A percentile compares a stretch with the other conserved stretches of the same genome.
These are phyloP conservation scores for Candida fluviatilis DNA, from an alignment of 805 yeast species.

Conservation along the genomic window DNA sequence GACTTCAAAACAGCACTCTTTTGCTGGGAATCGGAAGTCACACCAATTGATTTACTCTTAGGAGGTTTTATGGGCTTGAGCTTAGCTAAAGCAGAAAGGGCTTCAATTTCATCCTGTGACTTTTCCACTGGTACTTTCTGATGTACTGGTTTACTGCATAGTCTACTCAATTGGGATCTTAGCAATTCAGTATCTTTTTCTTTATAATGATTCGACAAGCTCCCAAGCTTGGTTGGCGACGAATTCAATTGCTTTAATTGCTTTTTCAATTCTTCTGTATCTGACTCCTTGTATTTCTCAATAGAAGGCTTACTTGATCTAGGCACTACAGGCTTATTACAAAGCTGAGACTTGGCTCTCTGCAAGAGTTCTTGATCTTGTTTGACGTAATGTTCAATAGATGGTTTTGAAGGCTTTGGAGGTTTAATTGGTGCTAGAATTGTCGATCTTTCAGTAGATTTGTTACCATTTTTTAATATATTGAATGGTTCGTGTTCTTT, in stretches of 20 bases:
- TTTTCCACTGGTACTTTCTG: constrained; percentile 2
- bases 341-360: constrained; percentile 12
- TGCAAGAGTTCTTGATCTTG: constrained; percentile 15
- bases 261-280: constrained; percentile 12
- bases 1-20: constrained; percentile 2
- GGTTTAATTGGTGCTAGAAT: constrained; percentile 7
- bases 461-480: neutral
- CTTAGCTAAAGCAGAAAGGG: constrained; percentile 12
- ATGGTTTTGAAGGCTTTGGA: constrained; percentile 17
- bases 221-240: constrained; percentile 9
- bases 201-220: constrained; percentile 17
- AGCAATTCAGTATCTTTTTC: constrained; percentile 19
- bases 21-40: constrained; percentile 7
- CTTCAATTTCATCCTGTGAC: constrained; percentile 12
- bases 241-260: constrained; percentile 13
- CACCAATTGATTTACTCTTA: constrained; percentile 3
- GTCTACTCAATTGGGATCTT: constrained; percentile 20
- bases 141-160: constrained; percentile 12
- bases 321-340: constrained; percentile 1
- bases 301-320: constrained; percentile 5
- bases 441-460: neutral
- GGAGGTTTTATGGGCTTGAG: constrained; percentile 13
- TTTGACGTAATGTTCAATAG: constrained; percentile 9
- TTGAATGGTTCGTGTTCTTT: neutral
- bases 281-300: constrained; percentile 9